These are phyloP conservation scores for Eucalyptus cloeziana DNA, from an alignment of 345 rosid genomes.

Conservation along the genomic window DNA sequence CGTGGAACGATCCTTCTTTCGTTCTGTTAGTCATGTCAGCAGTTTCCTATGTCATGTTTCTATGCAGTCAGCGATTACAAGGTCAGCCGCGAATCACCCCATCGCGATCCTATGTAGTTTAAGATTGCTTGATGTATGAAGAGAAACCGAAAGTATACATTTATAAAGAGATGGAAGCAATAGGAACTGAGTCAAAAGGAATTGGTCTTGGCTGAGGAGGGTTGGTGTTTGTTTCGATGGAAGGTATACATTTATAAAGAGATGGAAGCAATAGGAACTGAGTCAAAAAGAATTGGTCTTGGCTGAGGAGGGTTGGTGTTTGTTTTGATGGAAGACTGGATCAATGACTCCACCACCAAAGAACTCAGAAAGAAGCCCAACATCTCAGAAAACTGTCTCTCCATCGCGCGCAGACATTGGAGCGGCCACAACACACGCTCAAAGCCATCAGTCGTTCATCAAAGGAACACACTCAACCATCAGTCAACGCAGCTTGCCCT, in stretches of 20 bases:
- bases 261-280: background rate
- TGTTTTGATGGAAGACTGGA: background rate
- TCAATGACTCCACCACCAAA: background rate
- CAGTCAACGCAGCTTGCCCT: background rate
- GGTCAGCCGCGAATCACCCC: background rate
- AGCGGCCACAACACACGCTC: background rate
- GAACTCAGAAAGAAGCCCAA: background rate
- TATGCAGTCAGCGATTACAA: background rate
- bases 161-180: background rate
- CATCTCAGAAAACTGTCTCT: background rate
- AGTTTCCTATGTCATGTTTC: background rate
- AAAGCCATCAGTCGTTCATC: background rate
- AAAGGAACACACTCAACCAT: background rate
- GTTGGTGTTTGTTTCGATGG: background rate
- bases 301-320: background rate
- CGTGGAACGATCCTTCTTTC: background rate
- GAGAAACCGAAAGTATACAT: background rate
- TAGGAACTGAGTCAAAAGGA: background rate
- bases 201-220: background rate
- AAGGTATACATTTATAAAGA: background rate
- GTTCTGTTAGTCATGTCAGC: background rate
- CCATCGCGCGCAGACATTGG: background rate
- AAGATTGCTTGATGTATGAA: background rate
- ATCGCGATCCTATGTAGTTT: background rate
- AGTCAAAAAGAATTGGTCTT: background rate